These are phyloP conservation scores for Obba rivulosa DNA, from an alignment of 768 basidiomycete genomes.

Conservation along the genomic window DNA sequence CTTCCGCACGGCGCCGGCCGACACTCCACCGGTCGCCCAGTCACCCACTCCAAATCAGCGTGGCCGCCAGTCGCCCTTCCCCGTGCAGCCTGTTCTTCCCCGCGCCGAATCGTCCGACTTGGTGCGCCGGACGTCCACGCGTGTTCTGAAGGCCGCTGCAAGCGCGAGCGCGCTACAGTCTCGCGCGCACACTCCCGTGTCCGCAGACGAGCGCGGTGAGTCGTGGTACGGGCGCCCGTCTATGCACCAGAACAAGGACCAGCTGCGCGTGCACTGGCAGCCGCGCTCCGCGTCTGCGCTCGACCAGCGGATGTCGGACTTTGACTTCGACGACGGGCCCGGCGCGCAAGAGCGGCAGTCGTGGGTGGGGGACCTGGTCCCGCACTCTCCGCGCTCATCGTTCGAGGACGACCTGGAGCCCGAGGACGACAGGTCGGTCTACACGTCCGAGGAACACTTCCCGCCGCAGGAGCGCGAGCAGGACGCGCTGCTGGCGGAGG, in stretches of 20 bases:
- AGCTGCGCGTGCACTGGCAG: slow-evolving; percentile 18
- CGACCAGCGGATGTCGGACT: slow-evolving; percentile 8
- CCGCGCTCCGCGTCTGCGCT: slow-evolving; percentile 19
- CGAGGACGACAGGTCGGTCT: slow-evolving; percentile 8
- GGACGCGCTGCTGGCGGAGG: slow-evolving; percentile 22
- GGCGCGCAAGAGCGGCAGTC: too few species aligned
- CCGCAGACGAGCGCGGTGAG: background rate
- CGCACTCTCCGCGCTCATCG: background rate
- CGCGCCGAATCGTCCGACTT: slow-evolving; percentile 16
- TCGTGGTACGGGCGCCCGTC: slow-evolving; percentile 1
- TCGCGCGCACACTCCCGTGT: background rate
- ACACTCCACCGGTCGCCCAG: background rate
- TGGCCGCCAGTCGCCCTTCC: slow-evolving; percentile 49
- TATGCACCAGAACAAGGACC: background rate
- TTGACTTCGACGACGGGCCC: slow-evolving; percentile 9
- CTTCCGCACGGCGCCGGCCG: slow-evolving; percentile 13
- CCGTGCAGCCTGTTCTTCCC: slow-evolving; percentile 35
- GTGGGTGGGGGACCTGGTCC: background rate
- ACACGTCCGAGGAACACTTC: background rate
- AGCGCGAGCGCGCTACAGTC: background rate
- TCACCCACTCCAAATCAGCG: slow-evolving; percentile 23
- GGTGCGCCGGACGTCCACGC: slow-evolving; percentile 17
- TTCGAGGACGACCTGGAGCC: slow-evolving; percentile 5
- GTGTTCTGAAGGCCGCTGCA: slow-evolving; percentile 13
- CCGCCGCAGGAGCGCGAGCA: slow-evolving; percentile 4